A percentile compares a stretch with the other conserved stretches of the same genome.
Conservation (phyloP, 768 basidiomycete genomes). For the Gloeostereum incarnatum region DNA sequence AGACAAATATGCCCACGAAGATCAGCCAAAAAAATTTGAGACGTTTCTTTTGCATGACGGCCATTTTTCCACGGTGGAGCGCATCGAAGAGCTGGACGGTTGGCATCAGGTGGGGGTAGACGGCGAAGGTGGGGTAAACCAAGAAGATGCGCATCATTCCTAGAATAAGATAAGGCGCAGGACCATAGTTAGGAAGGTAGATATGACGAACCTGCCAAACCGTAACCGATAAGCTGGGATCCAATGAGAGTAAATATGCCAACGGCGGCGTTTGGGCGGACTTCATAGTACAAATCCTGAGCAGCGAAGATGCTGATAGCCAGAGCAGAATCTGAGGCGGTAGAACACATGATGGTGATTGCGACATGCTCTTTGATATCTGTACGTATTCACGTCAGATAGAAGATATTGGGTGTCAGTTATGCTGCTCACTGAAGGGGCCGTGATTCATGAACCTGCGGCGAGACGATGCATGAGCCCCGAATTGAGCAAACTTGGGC, state of each 20-base stretch:
- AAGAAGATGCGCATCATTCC: conserved; percentile 38
- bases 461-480: not conserved
- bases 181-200: not conserved
- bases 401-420: not conserved
- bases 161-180: conserved; percentile 1
- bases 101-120: conserved; percentile 30
- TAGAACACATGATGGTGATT: conserved; percentile 46
- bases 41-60: conserved; percentile 38
- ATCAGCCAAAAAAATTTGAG: conserved; percentile 49
- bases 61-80: conserved; percentile 21
- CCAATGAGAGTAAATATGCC: conserved; percentile 29
- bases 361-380: conserved; percentile 41
- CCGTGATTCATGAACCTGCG: conserved; percentile 37
- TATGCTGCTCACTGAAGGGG: conserved; percentile 41
- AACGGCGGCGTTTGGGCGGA: conserved; percentile 26
- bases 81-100: conserved; percentile 23
- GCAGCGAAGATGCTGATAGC: conserved; percentile 47
- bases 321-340: conserved; percentile 38
- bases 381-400: conserved; percentile 3
- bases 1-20: conserved; percentile 43
- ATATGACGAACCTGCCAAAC: conserved; percentile 19
- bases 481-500: too few relatives aligned
- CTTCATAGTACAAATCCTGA: conserved; percentile 41
- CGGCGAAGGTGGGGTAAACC: conserved; percentile 41
- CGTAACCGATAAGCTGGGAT: conserved; percentile 29